Percentiles rank a stretch among this genome's conserved stretches.
These are phyloP conservation scores for Eutrema heterophyllum DNA, from an alignment of 345 rosid genomes.

Conservation along the genomic window DNA sequence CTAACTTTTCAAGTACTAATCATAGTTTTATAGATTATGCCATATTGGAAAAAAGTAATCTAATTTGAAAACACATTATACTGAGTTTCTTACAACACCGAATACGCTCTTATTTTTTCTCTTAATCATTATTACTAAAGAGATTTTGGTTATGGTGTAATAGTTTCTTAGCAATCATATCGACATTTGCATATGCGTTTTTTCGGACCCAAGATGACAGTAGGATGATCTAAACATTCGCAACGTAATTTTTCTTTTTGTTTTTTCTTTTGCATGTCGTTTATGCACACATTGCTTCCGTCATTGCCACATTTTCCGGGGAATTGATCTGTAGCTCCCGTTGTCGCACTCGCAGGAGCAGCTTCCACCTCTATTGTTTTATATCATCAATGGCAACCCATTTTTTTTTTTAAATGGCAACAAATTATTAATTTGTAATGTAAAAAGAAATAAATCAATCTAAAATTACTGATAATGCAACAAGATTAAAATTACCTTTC, in stretches of 20 bases:
- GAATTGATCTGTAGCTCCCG: background rate
- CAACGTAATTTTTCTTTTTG: background rate
- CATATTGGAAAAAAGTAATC: background rate
- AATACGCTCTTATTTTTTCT: background rate
- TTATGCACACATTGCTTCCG: background rate
- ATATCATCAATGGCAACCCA: background rate
- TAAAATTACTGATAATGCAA: no score
- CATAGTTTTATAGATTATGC: background rate
- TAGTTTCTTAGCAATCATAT: background rate
- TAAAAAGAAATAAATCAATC: no score
- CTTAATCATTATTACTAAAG: background rate
- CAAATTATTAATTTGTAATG: no score
- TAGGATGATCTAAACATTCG: slow-evolving; percentile 14
- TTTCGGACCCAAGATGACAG: background rate
- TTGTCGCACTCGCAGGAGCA: background rate
- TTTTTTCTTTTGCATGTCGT: background rate
- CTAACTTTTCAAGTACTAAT: no score
- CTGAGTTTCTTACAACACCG: slow-evolving; percentile 4
- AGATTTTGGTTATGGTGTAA: background rate
- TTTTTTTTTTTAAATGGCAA: no score
- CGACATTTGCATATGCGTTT: slow-evolving; percentile 23
- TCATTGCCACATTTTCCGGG: slow-evolving; percentile 19
- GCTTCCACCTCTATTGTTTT: background rate
- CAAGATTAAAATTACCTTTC: background rate
- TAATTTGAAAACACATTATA: background rate